Evolutionary conservation across 2,329 filamentous ascomycete species (phyloP).

Genomic region (Lecanicillium sp.): DNA sequence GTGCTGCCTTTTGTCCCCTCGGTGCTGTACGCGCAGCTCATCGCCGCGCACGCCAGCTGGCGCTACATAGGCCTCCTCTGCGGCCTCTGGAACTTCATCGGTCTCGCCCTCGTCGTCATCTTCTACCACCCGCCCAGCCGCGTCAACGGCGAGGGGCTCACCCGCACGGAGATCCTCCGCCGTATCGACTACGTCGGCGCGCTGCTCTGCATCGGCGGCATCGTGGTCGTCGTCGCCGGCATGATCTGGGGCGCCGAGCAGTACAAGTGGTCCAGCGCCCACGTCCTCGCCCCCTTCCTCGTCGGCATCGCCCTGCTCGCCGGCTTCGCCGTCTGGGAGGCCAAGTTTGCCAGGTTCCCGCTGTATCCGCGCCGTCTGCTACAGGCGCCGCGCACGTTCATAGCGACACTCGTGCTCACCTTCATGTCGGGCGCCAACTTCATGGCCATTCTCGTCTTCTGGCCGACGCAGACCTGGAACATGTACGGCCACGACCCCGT

Average conservation of each 20-base stretch:
- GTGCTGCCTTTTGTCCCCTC: constrained; percentile 56
- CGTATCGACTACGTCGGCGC: constrained; percentile 48
- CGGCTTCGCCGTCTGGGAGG: constrained; percentile 31
- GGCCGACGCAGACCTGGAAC: constrained; percentile 59
- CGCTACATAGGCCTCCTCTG: constrained; percentile 49
- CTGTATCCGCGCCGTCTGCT: constrained; percentile 33
- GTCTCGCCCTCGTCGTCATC: constrained; percentile 42
- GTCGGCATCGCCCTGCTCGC: constrained; percentile 33
- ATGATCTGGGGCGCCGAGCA: constrained; percentile 35
- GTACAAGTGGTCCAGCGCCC: constrained; percentile 31
- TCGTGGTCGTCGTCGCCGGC: constrained; percentile 46
- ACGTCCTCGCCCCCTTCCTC: constrained; percentile 34
- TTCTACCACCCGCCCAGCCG: constrained; percentile 50
- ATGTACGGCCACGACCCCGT: constrained; percentile 60
- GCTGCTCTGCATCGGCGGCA: constrained; percentile 40
- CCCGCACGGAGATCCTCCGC: constrained; percentile 31
- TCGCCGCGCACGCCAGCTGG: constrained; percentile 43
- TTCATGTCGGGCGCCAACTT: constrained; percentile 56
- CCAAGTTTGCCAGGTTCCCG: constrained; percentile 32
- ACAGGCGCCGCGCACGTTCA: constrained; percentile 34
- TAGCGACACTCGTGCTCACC: constrained; percentile 49
- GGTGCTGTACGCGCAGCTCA: constrained; percentile 53
- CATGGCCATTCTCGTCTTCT: constrained; percentile 51
- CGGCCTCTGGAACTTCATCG: constrained; percentile 45
- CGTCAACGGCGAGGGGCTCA: constrained; percentile 29